Conservation (phyloP, 495 filamentous ascomycete genomes). For the Pseudotulostoma volvatum region DNA sequence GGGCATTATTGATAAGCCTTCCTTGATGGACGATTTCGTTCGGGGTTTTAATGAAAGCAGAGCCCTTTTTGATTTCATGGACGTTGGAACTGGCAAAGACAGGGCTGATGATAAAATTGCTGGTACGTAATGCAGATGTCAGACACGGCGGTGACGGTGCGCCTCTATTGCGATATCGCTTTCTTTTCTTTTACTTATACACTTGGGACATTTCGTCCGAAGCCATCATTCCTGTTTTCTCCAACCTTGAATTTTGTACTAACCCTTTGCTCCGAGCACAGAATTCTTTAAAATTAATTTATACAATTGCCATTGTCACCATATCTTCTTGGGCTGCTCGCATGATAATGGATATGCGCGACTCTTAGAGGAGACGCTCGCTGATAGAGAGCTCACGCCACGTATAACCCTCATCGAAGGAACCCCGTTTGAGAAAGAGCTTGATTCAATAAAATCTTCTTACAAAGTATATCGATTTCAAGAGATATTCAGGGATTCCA, state of each 20-base stretch:
- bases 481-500: slow-evolving; percentile 48
- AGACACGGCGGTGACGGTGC: too few relatives aligned
- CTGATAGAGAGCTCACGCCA: slow-evolving; percentile 34
- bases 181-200: too few relatives aligned
- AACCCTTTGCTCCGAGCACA: slow-evolving; percentile 15
- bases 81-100: slow-evolving; percentile 55
- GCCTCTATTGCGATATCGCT: too few relatives aligned
- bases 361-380: slow-evolving; percentile 47
- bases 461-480: slow-evolving; percentile 45
- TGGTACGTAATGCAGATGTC: too few relatives aligned
- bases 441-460: slow-evolving; percentile 34
- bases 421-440: slow-evolving; percentile 48
- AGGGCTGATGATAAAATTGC: slow-evolving; percentile 57
- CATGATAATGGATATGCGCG: slow-evolving; percentile 58
- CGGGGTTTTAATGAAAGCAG: slow-evolving; percentile 61
- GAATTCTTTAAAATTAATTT: slow-evolving; percentile 53
- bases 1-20: slow-evolving; percentile 37
- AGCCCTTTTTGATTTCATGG: slow-evolving; percentile 56
- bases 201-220: too few relatives aligned
- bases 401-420: slow-evolving; percentile 63
- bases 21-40: slow-evolving; percentile 47
- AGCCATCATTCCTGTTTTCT: too few relatives aligned
- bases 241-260: too few relatives aligned
- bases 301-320: slow-evolving; percentile 61
- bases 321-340: slow-evolving; percentile 64